phyloP scores from a whole-genome alignment of 345 rosid species.

The Syzygium aqueum region DNA sequence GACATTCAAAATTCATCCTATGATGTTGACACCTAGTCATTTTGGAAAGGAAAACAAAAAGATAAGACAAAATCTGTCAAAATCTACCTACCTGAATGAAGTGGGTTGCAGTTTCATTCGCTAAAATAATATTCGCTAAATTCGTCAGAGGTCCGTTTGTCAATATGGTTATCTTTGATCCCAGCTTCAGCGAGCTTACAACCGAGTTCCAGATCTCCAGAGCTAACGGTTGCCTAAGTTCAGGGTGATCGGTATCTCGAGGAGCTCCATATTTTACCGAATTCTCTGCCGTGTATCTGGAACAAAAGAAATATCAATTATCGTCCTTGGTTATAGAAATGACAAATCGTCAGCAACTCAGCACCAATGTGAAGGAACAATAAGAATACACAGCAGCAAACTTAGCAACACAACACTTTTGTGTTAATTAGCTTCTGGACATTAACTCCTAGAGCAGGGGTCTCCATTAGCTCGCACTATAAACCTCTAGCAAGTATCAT shows the following conservation, averaged over 20 bases:
- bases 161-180: conserved; percentile 55
- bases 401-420: not conserved
- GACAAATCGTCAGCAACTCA: not conserved
- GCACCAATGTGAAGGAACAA: not conserved
- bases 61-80: not conserved
- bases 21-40: not conserved
- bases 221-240: conserved; percentile 66
- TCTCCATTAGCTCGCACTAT: not conserved
- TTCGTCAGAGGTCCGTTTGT: conserved; percentile 82
- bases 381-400: not conserved
- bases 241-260: conserved; percentile 55
- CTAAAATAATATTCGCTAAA: conserved; percentile 51
- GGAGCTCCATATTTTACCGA: conserved; percentile 57
- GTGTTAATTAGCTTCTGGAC: not conserved
- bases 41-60: not conserved
- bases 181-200: conserved; percentile 21
- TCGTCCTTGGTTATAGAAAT: not conserved
- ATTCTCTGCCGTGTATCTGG: conserved; percentile 78
- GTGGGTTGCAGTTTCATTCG: conserved; percentile 25
- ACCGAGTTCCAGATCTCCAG: conserved; percentile 60
- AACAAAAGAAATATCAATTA: not conserved
- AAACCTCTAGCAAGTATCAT: not conserved
- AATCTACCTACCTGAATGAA: conserved; percentile 42
- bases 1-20: not conserved
- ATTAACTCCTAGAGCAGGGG: not conserved